Base-by-base conservation (phyloP, 371 early-diverging fungal genomes). In the Catenaria anguillulae region DNA sequence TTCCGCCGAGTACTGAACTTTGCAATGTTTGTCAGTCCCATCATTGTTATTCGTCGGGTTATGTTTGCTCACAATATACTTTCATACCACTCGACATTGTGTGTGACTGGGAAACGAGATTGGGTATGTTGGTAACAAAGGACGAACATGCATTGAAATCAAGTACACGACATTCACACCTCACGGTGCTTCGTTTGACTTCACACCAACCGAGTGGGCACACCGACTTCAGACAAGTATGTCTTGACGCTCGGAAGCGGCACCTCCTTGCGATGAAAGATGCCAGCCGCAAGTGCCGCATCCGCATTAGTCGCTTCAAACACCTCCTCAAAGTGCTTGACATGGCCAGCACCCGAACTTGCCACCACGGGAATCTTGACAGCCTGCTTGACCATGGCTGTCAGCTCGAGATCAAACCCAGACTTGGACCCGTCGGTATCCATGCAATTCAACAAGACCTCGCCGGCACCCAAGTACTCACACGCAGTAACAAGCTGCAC, bases 341-440 rank as follows among this genome's bases (percentile, higher is more conserved):
- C 78, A 33, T 70, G 69, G 12, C 97, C 97, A 2, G 97, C 97
- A 34, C 97, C 97, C 61, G 88, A 87, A 12, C 88, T 88, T 0
- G 97, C 97, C 71, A 97, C 89, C n/a, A 97, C 91, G 1, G 97
- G 97, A 63, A 95, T 93, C 2, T 72, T 64, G 34, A 93, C 87
- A 1, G 85, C 84, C 0, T 73, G 63, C 67, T 83, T 86, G 40
- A 90, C 88, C 56, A 83, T 79, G 12, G 73, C 65, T 63, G 96
- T 78, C 33, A 97, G 75, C 60, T 86, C 92, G 17, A 87, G 71
- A 62, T 97, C 97, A 67, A 86, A 97, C 23, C 97, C 97, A 40
- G 88, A 85, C 69, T 94, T 95, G 52, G 93, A 93, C 6, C 97
- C 97, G 72, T 97, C 97, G 68, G 85, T 83, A 73, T 97, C 96